Base-by-base conservation (phyloP, 2,329 filamentous ascomycete genomes). In the Aspergillus brunneoviolaceus region DNA sequence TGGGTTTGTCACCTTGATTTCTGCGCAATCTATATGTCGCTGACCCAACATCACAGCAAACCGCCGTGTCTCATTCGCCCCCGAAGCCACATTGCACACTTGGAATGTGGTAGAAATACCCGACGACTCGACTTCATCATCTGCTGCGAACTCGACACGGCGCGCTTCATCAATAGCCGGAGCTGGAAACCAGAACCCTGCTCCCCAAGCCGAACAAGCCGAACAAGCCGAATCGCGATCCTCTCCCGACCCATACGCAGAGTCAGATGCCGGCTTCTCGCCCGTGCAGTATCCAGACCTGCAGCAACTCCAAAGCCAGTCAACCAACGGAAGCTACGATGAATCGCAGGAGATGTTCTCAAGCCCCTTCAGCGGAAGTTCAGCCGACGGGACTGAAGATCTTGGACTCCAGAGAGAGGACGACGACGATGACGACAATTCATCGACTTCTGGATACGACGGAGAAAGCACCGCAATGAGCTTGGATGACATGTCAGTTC, bases 11-110 rank as follows among this genome's bases (percentile, higher is more conserved):
- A 16, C 9, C 39, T 7, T 42, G 19, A 11, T 21, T 16, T 21
- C 5, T 29, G 14, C n/a, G 7, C 27, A 39, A 0, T 27, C 21
- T 12, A 9, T 19, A 29, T 35, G 23, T 29, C 35, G 52, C 67
- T 72, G 58, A 73, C 56, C 58, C 52, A 60, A 57, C 14, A 57
- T 50, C 39, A 57, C 39, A 84, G 85, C 94, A 51, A 96, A 95
- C 74, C 87, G 95, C 70, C 87, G 95, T 71, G 95, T 99, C 35
- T 98, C 94, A 0, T 99, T 99, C 76, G 95, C 95, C 4, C 95
- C 95, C 1, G 95, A 99, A 77, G 95, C 95, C 12, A 99, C 95
- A 3, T 83, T 99, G 39, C 95, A 99, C 74, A 99, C 95, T 0
- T 98, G 96, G 84, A 93, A 98, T 71, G 93, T 95, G 58, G 86